Evolutionary conservation across 2,329 filamentous ascomycete genomes (phyloP).

Genomic region (Diplodia scrobiculata): DNA sequence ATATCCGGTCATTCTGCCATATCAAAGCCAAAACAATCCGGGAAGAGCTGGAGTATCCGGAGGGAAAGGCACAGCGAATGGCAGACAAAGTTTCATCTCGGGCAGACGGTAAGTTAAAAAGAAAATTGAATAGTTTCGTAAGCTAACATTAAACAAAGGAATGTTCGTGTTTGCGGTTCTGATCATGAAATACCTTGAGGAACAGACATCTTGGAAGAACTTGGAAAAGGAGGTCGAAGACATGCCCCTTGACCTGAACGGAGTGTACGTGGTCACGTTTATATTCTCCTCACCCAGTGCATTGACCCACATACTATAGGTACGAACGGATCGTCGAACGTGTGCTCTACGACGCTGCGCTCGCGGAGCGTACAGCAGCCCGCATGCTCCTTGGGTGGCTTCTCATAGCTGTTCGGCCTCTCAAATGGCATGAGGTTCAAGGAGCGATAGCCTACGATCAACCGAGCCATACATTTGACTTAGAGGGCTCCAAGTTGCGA

Average conservation of each 20-base stretch:
- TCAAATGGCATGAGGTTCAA: slow-evolving; percentile 50
- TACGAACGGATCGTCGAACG: not conserved
- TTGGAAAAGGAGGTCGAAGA: not conserved
- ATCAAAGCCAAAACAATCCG: not conserved
- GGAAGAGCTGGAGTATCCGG: not conserved
- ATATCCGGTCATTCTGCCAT: not conserved
- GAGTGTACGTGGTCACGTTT: not conserved
- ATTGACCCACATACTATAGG: not conserved
- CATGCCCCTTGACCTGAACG: not conserved
- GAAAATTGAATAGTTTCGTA: not conserved
- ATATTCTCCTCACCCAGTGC: not conserved
- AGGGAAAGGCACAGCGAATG: not conserved
- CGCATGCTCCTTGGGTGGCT: slow-evolving; percentile 47
- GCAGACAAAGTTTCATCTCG: not conserved
- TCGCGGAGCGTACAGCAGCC: slow-evolving; percentile 34
- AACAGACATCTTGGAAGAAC: not conserved
- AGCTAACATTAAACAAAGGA: not conserved
- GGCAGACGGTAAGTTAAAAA: not conserved
- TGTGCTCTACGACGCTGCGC: slow-evolving; percentile 31
- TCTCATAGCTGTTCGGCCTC: slow-evolving; percentile 45
- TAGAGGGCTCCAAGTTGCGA: not conserved
- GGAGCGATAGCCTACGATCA: slow-evolving; percentile 42
- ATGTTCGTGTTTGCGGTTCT: not conserved
- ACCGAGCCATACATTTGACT: not conserved
- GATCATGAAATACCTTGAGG: not conserved